These are phyloP conservation scores for Prunella vulgaris DNA, from an alignment of 257 asterid species.

Conservation along the genomic window DNA sequence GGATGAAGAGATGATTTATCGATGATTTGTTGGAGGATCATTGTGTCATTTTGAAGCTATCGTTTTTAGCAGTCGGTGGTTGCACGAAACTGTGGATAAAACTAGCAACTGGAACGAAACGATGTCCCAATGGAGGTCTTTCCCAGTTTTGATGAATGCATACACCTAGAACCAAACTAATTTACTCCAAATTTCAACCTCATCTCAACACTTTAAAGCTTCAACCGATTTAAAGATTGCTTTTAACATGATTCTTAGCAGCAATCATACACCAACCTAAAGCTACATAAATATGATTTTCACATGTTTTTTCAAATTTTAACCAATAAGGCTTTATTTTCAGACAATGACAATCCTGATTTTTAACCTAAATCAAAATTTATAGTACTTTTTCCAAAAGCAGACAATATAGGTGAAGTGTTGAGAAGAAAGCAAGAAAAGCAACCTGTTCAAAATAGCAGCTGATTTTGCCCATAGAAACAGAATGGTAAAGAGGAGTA, in stretches of 20 bases:
- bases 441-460: slow-evolving; percentile 71
- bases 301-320: too few species aligned
- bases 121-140: not conserved
- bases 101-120: not conserved
- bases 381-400: not conserved
- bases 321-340: not conserved
- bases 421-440: not conserved
- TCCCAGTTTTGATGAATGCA: not conserved
- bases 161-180: not conserved
- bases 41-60: not conserved
- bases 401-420: not conserved
- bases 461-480: slow-evolving; percentile 94
- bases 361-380: not conserved
- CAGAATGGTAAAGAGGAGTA: slow-evolving; percentile 75
- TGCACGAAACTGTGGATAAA: not conserved
- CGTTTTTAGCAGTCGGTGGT: too few species aligned
- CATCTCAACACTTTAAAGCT: not conserved
- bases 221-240: not conserved
- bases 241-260: not conserved
- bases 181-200: not conserved
- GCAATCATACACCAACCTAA: not conserved
- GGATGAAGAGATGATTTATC: not conserved
- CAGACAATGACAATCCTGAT: not conserved
- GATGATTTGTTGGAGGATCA: not conserved
- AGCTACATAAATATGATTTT: not conserved